Base-by-base conservation (phyloP, 2,329 filamentous ascomycete species). In the Colletotrichum sublineola region DNA sequence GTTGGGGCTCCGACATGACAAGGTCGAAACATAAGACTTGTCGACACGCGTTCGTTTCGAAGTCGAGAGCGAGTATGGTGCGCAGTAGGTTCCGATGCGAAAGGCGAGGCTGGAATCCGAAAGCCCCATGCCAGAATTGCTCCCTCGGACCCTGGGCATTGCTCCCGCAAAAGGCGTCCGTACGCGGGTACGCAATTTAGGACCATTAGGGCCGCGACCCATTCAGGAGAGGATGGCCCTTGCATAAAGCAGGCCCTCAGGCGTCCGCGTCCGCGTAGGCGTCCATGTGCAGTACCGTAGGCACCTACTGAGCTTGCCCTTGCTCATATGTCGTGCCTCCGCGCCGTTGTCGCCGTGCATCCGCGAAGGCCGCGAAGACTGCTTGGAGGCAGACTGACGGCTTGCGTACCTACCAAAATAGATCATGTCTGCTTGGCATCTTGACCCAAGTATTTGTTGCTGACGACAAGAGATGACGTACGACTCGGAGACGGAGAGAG, bases 381-480 rank as follows among this genome's bases (percentile, higher is more conserved):
- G 48, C 5, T 31, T 20, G 48, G 11, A 24, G 29, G 48, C 29
- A 40, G 57, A 12, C 15, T 11, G 15, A 42, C 14, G 31, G 36
- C 33, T 46, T 33, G 36, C n/a, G 61, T 20, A 61, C 40, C 46
- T 20, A 61, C 40, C 46, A 60, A 63, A 72, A 71, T 73, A 71
- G 71, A 67, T 60, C 48, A 60, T 71, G 67, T 67, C 67, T 72
- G 68, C 71, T 58, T 71, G 71, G 71, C 71, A 48, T 38, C 20
- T n/a, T 63, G 33, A 46, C 42, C 38, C 64, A 52, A 46, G 56
- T 40, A 40, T 55, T 40, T 50, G 60, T n/a, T 70, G 55, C 70
- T 73, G 61, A 73, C 67, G 60, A 61, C 36, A 61, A 29, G 40
- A 61, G 70, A 70, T 73, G 70, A 73, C 66, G 70, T 73, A 73